phyloP scores from a whole-genome alignment of 805 yeast genomes.

The Ogataea trehaloabstinens region DNA sequence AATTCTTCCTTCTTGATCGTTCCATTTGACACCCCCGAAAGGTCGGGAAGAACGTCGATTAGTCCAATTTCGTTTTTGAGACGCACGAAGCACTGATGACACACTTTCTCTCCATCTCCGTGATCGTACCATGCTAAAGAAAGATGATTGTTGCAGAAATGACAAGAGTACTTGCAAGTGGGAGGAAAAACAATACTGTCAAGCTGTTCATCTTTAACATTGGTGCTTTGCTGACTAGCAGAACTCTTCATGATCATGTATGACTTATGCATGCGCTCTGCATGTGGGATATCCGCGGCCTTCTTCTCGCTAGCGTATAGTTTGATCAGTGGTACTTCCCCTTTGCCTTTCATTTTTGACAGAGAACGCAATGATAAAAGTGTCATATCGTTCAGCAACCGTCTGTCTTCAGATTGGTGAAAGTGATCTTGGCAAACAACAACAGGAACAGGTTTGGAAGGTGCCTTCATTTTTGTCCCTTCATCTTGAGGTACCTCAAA shows the following conservation, averaged over 20 bases:
- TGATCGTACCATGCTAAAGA: constrained; percentile 23
- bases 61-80: constrained; percentile 20
- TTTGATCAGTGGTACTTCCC: constrained; percentile 38
- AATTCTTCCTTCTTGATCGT: constrained; percentile 20
- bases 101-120: constrained; percentile 8
- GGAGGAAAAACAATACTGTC: not conserved
- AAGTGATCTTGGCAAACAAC: constrained; percentile 43
- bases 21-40: constrained; percentile 11
- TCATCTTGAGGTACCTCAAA: constrained; percentile 38
- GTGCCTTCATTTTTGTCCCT: constrained; percentile 20
- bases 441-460: constrained; percentile 37
- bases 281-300: constrained; percentile 2
- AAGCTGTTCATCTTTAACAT: not conserved
- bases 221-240: not conserved
- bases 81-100: constrained; percentile 29
- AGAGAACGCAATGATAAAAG: constrained; percentile 29
- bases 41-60: constrained; percentile 25
- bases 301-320: constrained; percentile 38
- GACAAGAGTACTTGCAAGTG: too few species aligned
- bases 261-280: constrained; percentile 10
- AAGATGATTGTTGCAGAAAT: constrained; percentile 19
- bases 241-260: constrained; percentile 2
- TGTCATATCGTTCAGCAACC: constrained; percentile 8
- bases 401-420: not conserved
- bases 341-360: constrained; percentile 29